Conservation (phyloP, 2,329 filamentous ascomycete genomes). For the Pestalotiopsis sp. region DNA sequence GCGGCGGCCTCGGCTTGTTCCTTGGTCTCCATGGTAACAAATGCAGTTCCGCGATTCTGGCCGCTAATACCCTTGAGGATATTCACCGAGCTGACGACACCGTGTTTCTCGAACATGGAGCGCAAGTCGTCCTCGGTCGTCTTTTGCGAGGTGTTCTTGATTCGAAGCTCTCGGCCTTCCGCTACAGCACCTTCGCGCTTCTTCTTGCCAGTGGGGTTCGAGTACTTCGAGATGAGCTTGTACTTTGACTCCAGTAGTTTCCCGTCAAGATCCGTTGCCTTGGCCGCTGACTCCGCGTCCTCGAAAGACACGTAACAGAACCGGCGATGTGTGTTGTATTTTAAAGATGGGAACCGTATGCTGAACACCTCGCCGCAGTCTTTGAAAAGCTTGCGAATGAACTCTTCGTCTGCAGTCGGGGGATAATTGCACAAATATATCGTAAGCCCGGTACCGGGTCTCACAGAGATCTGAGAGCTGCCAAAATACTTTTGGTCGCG, state of each 20-base stretch:
- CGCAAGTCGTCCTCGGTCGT: conserved; percentile 70
- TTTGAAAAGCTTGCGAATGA: conserved; percentile 69
- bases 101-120: conserved; percentile 74
- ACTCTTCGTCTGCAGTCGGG: conserved; percentile 71
- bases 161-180: conserved; percentile 86
- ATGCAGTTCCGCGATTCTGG: conserved; percentile 76
- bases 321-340: conserved; percentile 83
- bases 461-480: conserved; percentile 73
- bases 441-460: conserved; percentile 76
- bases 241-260: conserved; percentile 69
- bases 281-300: conserved; percentile 66
- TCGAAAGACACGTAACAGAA: conserved; percentile 97
- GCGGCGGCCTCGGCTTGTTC: conserved; percentile 70
- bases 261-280: conserved; percentile 74
- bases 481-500: conserved; percentile 81
- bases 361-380: conserved; percentile 81
- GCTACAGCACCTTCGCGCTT: conserved; percentile 76
- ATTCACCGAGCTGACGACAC: conserved; percentile 72
- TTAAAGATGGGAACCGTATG: conserved; percentile 88
- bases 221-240: conserved; percentile 78
- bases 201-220: conserved; percentile 79
- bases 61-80: conserved; percentile 71
- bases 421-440: conserved; percentile 93
- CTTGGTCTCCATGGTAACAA: conserved; percentile 74
- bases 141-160: conserved; percentile 68